Evolutionary conservation across 2,329 filamentous ascomycete species (phyloP), one percentile per base, ranked within the genome.

Genomic region (Pseudogymnoascus verrucosus): DNA sequence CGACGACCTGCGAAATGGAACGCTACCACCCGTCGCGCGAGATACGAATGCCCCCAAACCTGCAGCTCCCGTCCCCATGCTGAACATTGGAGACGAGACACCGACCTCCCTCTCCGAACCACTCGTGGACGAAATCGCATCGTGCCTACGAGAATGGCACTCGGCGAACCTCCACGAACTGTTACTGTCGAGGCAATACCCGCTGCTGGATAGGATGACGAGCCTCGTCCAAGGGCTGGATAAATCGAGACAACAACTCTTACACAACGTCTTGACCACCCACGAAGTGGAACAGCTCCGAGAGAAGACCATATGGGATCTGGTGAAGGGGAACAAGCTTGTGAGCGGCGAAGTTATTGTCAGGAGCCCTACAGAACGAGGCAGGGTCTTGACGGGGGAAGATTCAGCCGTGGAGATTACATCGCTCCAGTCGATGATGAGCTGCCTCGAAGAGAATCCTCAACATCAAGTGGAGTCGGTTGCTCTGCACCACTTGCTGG

Each of bases 81-180:
- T 99, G 62, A 96, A 97, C 76, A 93, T 99, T 74, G 95, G 95
- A 64, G 95, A 99, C 72, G 95, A 99, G 78, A 96, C 92, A 1
- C 91, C 93, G 1, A 96, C 91, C 0, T 97, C 92, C 5, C 81
- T 85, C 14, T 87, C 90, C 7, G 96, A 99, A 74, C 95, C 95
- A 2, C 77, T 99, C 66, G 93, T 99, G 23, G 95, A 99, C 76
- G 95, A 99, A 75, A 98, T 99, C 70, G 93, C 95, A 12, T 97
- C 93, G 3, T 99, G 95, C 74, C 78, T 99, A 67, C 86, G 95
- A 69, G 95, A 99, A 82, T 99, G 95, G 96, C 93, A 99, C 77
- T 96, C 95, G 19, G 96, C 93, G 16, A 96, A 97, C 73, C 82
- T 99, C 14, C 96, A 99, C 77, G 91, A 96, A 73, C 81, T 98